A percentile compares a stretch with the other conserved stretches of the same genome.
These are phyloP conservation scores for Coleophoma crateriformis DNA, from an alignment of 2,329 filamentous ascomycete species.

Conservation along the genomic window DNA sequence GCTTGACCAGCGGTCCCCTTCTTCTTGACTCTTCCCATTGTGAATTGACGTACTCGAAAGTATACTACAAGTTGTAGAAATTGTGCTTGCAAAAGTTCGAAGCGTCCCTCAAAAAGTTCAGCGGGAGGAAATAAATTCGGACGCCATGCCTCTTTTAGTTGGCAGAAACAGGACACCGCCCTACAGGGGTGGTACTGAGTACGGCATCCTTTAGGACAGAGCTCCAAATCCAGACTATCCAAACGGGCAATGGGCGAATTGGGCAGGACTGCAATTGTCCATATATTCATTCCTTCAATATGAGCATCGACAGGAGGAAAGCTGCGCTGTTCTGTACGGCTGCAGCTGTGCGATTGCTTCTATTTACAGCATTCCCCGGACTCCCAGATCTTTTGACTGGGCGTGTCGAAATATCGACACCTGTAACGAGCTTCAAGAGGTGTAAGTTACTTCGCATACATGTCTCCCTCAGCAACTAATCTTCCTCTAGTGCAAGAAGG, in stretches of 20 bases:
- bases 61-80: slow-evolving; percentile 11
- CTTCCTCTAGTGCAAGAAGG: slow-evolving; percentile 77
- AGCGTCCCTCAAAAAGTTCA: slow-evolving; percentile 26
- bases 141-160: background rate
- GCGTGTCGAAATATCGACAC: slow-evolving; percentile 93
- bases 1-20: slow-evolving; percentile 83
- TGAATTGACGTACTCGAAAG: slow-evolving; percentile 25
- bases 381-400: slow-evolving; percentile 81
- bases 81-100: slow-evolving; percentile 26
- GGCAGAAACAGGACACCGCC: background rate
- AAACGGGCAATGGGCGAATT: slow-evolving; percentile 3
- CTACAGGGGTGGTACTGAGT: too few relatives aligned
- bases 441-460: slow-evolving; percentile 47
- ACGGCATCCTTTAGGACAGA: slow-evolving; percentile 2
- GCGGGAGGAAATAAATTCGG: background rate
- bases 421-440: slow-evolving; percentile 96
- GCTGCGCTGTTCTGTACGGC: slow-evolving; percentile 69
- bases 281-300: slow-evolving; percentile 20
- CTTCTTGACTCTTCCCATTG: slow-evolving; percentile 79
- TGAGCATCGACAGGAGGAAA: slow-evolving; percentile 53
- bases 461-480: slow-evolving; percentile 5
- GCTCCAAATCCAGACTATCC: background rate
- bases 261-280: background rate
- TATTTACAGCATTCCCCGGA: slow-evolving; percentile 76
- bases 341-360: slow-evolving; percentile 69